Conservation (phyloP, 1,284 basidiomycete genomes). For the Marasmius tenuissimus region DNA sequence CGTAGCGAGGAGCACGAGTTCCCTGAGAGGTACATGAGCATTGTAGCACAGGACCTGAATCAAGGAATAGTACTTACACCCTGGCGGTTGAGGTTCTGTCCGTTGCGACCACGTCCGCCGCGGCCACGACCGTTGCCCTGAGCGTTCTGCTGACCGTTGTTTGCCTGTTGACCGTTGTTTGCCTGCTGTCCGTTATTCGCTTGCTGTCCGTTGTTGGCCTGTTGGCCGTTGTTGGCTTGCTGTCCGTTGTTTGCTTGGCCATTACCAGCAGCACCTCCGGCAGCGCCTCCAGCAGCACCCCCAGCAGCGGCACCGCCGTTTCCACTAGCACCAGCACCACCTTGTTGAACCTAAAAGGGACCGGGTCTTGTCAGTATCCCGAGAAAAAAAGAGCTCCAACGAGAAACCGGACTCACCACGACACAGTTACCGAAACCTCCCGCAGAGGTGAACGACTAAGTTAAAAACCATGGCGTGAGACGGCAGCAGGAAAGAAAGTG, state of each 20-base stretch:
- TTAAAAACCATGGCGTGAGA: neutral
- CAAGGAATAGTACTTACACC: neutral
- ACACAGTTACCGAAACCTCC: slow-evolving; percentile 54
- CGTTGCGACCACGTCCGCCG: neutral
- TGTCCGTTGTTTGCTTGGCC: neutral
- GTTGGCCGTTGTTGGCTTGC: neutral
- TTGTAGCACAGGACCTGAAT: neutral
- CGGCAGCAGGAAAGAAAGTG: neutral
- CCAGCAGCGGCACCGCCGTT: slow-evolving; percentile 1
- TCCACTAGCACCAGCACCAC: slow-evolving; percentile 14
- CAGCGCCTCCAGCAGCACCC: slow-evolving; percentile 10
- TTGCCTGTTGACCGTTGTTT: neutral
- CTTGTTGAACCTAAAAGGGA: slow-evolving; percentile 24
- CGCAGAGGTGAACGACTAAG: slow-evolving; percentile 38
- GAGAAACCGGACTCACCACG: slow-evolving; percentile 25
- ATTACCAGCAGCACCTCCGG: slow-evolving; percentile 10
- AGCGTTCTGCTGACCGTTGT: neutral
- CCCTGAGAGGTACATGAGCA: neutral
- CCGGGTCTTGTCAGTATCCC: neutral
- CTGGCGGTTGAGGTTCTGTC: neutral
- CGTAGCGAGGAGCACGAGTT: neutral
- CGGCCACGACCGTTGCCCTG: neutral
- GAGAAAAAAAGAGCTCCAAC: neutral
- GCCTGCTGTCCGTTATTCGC: slow-evolving; percentile 2
- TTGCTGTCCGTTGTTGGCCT: slow-evolving; percentile 1